phyloP scores from a whole-genome alignment of 2,329 filamentous ascomycete species.

The Colletotrichum camelliae region DNA sequence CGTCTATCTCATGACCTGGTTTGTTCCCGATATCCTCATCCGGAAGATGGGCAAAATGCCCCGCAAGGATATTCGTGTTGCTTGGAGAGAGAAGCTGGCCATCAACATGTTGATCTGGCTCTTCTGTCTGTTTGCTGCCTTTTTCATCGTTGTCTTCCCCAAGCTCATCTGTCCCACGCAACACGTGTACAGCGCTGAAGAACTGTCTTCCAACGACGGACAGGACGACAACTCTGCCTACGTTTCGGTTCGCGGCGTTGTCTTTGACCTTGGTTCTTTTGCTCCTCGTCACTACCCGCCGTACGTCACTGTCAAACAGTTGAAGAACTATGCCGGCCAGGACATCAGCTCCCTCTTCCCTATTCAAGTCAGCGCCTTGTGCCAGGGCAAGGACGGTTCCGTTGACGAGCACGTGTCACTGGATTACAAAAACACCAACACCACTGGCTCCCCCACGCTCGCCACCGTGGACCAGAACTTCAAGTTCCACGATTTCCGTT shows the following conservation, averaged over 20 bases:
- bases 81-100: conserved; percentile 96
- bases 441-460: conserved; percentile 68
- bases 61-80: conserved; percentile 88
- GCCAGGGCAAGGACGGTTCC: conserved; percentile 73
- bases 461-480: conserved; percentile 73
- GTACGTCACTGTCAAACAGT: conserved; percentile 59
- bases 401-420: conserved; percentile 78
- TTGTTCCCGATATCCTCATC: conserved; percentile 84
- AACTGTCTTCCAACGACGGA: conserved; percentile 78
- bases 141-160: conserved; percentile 92
- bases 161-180: conserved; percentile 89
- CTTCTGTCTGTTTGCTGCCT: conserved; percentile 76
- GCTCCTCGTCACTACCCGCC: conserved; percentile 79
- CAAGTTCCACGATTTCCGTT: conserved; percentile 91
- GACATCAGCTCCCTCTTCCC: conserved; percentile 93
- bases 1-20: conserved; percentile 85
- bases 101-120: conserved; percentile 99
- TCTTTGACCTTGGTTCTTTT: conserved; percentile 82
- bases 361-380: conserved; percentile 91
- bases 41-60: conserved; percentile 81
- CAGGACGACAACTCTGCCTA: conserved; percentile 70
- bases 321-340: conserved; percentile 83
- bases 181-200: conserved; percentile 80
- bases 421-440: conserved; percentile 81
- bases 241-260: conserved; percentile 84